A percentile compares a stretch with the other conserved stretches of the same genome.
These are phyloP conservation scores for Tolypocladium paradoxum DNA, from an alignment of 2,329 filamentous ascomycete species.

Conservation along the genomic window DNA sequence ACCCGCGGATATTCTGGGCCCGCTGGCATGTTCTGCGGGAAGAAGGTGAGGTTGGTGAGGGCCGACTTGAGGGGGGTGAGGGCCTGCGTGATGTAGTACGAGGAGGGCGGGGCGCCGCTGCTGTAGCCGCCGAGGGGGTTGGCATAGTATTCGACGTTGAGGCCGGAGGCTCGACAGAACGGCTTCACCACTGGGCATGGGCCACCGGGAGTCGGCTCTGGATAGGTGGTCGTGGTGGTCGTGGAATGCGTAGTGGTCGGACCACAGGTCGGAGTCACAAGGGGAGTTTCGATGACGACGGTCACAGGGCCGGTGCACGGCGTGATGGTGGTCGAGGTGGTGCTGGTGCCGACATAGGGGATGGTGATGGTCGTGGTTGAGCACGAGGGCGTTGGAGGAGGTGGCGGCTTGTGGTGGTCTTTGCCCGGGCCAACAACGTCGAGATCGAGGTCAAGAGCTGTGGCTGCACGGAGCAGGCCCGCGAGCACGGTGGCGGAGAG, in stretches of 20 bases:
- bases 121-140: conserved; percentile 11
- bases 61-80: conserved; percentile 6
- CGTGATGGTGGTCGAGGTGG: not conserved
- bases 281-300: conserved; percentile 1
- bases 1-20: not conserved
- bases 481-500: not conserved
- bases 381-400: not conserved
- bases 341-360: not conserved
- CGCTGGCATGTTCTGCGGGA: conserved; percentile 7
- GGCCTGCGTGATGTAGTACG: conserved; percentile 11
- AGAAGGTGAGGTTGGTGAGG: conserved; percentile 7
- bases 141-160: conserved; percentile 11
- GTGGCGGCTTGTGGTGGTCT: no score
- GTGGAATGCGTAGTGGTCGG: not conserved
- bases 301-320: not conserved
- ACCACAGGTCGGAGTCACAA: not conserved
- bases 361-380: not conserved
- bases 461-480: not conserved
- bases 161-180: not conserved
- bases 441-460: not conserved
- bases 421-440: not conserved
- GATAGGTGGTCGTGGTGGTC: not conserved
- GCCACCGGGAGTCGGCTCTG: not conserved
- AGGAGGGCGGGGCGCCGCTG: conserved; percentile 6
- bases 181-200: not conserved